Evolutionary conservation across 2,329 filamentous ascomycete genomes (phyloP).

Genomic region (Aspergillus tanneri): DNA sequence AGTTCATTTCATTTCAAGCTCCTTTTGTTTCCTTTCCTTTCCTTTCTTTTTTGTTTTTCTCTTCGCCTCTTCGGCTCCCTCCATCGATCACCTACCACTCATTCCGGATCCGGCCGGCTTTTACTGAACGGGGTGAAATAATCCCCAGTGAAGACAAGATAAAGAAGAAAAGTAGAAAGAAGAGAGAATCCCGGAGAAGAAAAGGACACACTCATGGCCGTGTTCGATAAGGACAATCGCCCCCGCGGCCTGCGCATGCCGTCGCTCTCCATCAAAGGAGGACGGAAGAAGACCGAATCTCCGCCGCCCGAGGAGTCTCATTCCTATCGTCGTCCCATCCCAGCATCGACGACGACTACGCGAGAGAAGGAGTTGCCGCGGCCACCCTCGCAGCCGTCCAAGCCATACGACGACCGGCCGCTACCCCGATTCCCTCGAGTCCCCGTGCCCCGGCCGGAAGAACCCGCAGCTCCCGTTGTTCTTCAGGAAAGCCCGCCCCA

Average conservation of each 20-base stretch:
- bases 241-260: conserved; percentile 35
- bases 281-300: conserved; percentile 26
- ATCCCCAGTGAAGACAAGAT: background rate
- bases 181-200: too few relatives aligned
- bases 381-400: conserved; percentile 11
- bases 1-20: conserved; percentile 3
- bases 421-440: conserved; percentile 11
- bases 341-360: too few relatives aligned
- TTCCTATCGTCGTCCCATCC: too few relatives aligned
- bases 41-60: conserved; percentile 1
- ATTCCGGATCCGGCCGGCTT: too few relatives aligned
- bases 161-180: background rate
- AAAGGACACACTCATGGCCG: conserved; percentile 30
- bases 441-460: conserved; percentile 4
- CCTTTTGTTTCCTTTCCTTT: background rate
- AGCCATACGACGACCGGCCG: conserved; percentile 6
- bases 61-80: background rate
- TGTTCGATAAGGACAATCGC: conserved; percentile 37
- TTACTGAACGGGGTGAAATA: too few relatives aligned
- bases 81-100: conserved; percentile 1
- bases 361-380: conserved; percentile 29
- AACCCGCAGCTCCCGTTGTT: conserved; percentile 2
- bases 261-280: conserved; percentile 32
- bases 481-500: conserved; percentile 9
- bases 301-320: conserved; percentile 22